These are phyloP conservation scores for Naematelia encephala DNA, from an alignment of 768 basidiomycete genomes.

Conservation along the genomic window DNA sequence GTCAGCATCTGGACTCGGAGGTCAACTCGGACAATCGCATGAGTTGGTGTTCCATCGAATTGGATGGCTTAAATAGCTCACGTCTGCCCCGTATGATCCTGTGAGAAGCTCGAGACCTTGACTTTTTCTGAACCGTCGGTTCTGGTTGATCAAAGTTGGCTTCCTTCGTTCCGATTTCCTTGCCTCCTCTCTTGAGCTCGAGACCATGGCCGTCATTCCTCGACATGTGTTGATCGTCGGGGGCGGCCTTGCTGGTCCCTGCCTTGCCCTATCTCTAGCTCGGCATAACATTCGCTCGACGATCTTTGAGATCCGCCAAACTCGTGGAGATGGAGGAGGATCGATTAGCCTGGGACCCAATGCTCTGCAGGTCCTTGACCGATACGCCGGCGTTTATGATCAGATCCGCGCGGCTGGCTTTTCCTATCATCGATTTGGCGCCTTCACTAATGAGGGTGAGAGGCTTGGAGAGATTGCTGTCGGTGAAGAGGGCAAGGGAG, in stretches of 20 bases:
- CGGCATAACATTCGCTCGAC: constrained; percentile 22
- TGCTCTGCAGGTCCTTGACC: constrained; percentile 29
- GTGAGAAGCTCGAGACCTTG: too few species aligned
- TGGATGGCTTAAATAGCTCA: too few species aligned
- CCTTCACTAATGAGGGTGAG: constrained; percentile 20
- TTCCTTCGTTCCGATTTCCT: too few species aligned
- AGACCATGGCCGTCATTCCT: too few species aligned
- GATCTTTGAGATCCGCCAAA: constrained; percentile 27
- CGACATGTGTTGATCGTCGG: constrained; percentile 19
- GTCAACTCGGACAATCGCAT: too few species aligned
- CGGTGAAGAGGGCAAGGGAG: constrained; percentile 3
- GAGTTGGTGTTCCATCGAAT: too few species aligned
- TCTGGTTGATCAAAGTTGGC: too few species aligned
- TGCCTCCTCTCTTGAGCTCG: too few species aligned
- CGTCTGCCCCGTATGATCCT: too few species aligned
- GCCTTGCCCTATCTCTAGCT: constrained; percentile 28
- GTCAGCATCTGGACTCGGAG: too few species aligned
- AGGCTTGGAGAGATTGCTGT: constrained; percentile 10
- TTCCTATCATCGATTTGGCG: constrained; percentile 16
- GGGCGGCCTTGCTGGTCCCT: constrained; percentile 21
- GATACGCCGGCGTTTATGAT: constrained; percentile 21
- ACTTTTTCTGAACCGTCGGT: too few species aligned
- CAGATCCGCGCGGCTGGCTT: constrained; percentile 14
- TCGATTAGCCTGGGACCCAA: constrained; percentile 27
- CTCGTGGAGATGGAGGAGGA: constrained; percentile 13